Percentiles rank a stretch among this genome's conserved stretches.
Conservation (phyloP, 768 basidiomycete species). For the Boletus vermiculosoides region DNA sequence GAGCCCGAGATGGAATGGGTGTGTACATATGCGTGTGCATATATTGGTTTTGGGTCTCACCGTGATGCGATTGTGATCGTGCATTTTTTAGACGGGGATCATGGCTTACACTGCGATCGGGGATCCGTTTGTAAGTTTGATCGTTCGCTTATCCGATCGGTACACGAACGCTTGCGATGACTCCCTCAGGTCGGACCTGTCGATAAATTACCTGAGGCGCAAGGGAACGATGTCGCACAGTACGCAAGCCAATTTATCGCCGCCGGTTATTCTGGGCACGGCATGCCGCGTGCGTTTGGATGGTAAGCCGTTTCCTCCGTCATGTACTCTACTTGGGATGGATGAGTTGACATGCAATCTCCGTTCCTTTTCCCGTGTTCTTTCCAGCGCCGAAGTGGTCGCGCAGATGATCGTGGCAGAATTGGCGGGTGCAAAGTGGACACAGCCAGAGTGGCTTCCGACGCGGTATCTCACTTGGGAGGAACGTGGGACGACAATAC, state of each 20-base stretch:
- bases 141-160: not conserved
- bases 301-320: slow-evolving; percentile 38
- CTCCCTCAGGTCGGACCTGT: slow-evolving; percentile 60
- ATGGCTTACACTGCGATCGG: slow-evolving; percentile 67
- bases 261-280: slow-evolving; percentile 75
- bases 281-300: slow-evolving; percentile 74
- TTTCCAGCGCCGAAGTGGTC: slow-evolving; percentile 56
- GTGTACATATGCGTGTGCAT: slow-evolving; percentile 15
- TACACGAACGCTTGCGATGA: not conserved
- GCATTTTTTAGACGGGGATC: slow-evolving; percentile 63
- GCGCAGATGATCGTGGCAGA: slow-evolving; percentile 57
- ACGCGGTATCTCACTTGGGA: slow-evolving; percentile 45
- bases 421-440: slow-evolving; percentile 45
- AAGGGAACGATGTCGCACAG: slow-evolving; percentile 16
- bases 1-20: slow-evolving; percentile 85
- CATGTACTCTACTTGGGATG: not conserved
- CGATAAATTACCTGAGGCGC: slow-evolving; percentile 25
- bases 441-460: slow-evolving; percentile 62
- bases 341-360: not conserved
- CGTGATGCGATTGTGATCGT: not conserved
- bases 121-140: slow-evolving; percentile 62
- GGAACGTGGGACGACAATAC: not conserved
- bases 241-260: slow-evolving; percentile 66
- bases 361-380: not conserved
- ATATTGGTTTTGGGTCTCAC: not conserved